These are phyloP conservation scores for Pterocarpus macrocarpus DNA, from an alignment of 306 rosid species.

Conservation along the genomic window DNA sequence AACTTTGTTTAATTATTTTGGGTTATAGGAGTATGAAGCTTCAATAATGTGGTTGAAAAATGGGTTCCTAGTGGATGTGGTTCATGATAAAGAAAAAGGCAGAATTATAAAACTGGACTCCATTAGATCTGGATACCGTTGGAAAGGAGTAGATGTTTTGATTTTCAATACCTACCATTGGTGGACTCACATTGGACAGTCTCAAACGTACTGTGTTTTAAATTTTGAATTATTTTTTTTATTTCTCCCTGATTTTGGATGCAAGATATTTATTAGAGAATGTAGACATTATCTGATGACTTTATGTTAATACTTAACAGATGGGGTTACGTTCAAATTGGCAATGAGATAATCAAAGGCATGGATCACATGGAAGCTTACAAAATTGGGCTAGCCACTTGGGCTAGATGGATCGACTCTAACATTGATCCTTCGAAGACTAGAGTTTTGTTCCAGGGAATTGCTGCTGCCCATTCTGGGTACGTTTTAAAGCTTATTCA, in stretches of 20 bases:
- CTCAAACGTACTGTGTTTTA: conserved; percentile 50
- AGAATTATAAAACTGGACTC: conserved; percentile 72
- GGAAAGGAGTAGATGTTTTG: conserved; percentile 69
- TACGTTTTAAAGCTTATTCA: conserved; percentile 40
- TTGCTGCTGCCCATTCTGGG: conserved; percentile 72
- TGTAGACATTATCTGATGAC: neutral
- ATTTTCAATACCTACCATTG: conserved; percentile 83
- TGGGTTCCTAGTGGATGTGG: conserved; percentile 76
- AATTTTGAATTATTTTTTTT: neutral
- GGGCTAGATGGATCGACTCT: conserved; percentile 75
- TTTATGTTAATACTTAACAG: conserved; percentile 48
- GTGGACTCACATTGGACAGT: conserved; percentile 68
- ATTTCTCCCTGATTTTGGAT: neutral
- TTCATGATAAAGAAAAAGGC: conserved; percentile 51
- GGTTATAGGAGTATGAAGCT: conserved; percentile 59
- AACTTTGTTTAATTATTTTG: neutral
- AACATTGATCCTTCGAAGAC: conserved; percentile 71
- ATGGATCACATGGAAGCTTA: conserved; percentile 80
- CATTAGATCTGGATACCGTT: conserved; percentile 49
- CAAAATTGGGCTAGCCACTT: conserved; percentile 71
- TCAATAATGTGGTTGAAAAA: conserved; percentile 68
- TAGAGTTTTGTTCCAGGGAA: conserved; percentile 76
- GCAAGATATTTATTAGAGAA: neutral
- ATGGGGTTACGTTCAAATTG: conserved; percentile 70
- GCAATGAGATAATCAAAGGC: conserved; percentile 50